Percentiles rank a stretch among this genome's conserved stretches.
Evolutionary conservation across 768 basidiomycete species (phyloP).

Genomic region (Kwoniella botswanensis): DNA sequence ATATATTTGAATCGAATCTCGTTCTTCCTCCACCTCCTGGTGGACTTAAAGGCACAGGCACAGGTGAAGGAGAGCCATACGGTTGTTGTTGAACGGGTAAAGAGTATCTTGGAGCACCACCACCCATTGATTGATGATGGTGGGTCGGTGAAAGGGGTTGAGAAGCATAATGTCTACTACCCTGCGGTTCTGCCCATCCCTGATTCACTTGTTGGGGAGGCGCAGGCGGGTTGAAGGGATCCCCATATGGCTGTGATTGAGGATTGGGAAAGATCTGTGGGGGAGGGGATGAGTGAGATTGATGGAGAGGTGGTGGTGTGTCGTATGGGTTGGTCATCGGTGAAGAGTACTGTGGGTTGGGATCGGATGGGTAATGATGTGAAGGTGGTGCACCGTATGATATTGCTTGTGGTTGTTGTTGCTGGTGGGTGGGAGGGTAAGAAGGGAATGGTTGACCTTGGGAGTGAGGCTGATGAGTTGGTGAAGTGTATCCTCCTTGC

Average conservation of each 20-base stretch:
- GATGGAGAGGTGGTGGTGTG: constrained; percentile 16
- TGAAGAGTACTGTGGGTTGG: constrained; percentile 1
- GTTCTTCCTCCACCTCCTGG: constrained; percentile 6
- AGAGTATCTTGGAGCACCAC: constrained; percentile 18
- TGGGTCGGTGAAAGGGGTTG: constrained; percentile 17
- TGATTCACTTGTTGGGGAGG: constrained; percentile 4
- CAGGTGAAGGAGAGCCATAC: constrained; percentile 8
- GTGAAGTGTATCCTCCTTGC: constrained; percentile 14
- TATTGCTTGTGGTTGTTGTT: constrained; percentile 1
- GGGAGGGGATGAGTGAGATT: constrained; percentile 13
- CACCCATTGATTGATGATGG: neutral
- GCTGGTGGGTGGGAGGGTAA: neutral
- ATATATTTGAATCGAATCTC: constrained; percentile 19
- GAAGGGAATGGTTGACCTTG: constrained; percentile 15
- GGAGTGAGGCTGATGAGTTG: neutral
- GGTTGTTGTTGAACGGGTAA: constrained; percentile 13
- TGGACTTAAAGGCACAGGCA: constrained; percentile 8
- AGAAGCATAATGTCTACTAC: constrained; percentile 26
- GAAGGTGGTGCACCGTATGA: constrained; percentile 6
- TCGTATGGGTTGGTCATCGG: constrained; percentile 25
- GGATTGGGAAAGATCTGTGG: constrained; percentile 22
- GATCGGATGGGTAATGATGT: constrained; percentile 29
- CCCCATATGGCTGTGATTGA: constrained; percentile 13
- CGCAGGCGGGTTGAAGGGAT: constrained; percentile 21
- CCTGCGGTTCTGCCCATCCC: constrained; percentile 27